Evolutionary conservation across 495 filamentous ascomycete species (phyloP).

Genomic region (Corynascus novoguineensis): DNA sequence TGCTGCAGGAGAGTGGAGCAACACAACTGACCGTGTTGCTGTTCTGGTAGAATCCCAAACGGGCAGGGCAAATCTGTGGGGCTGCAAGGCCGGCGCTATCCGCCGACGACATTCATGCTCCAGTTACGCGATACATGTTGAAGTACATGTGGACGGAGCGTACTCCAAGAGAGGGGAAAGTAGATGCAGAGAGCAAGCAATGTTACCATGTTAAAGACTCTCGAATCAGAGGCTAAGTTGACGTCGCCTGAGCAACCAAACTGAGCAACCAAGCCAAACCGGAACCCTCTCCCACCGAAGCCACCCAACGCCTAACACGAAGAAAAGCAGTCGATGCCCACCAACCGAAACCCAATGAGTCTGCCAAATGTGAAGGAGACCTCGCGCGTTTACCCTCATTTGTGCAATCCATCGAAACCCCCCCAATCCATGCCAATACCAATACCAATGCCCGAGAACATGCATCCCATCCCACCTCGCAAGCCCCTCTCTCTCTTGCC

Average conservation of each 20-base stretch:
- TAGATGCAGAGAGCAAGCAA: too few species aligned
- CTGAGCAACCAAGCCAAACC: neutral
- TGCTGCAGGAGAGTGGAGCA: neutral
- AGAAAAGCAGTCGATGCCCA: neutral
- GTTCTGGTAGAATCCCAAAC: too few species aligned
- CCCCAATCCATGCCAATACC: neutral
- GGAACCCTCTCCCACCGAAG: neutral
- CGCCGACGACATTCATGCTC: neutral
- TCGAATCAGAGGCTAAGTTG: too few species aligned
- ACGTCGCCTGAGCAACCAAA: neutral
- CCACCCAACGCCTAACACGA: neutral
- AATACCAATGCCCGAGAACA: neutral
- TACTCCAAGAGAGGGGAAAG: neutral
- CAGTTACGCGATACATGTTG: neutral
- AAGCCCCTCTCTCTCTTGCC: neutral
- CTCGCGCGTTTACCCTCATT: neutral
- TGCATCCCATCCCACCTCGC: neutral
- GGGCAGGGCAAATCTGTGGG: too few species aligned
- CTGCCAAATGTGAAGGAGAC: too few species aligned
- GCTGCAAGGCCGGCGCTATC: constrained; percentile 1
- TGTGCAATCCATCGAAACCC: neutral
- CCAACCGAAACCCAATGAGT: neutral
- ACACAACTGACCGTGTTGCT: neutral
- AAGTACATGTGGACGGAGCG: neutral
- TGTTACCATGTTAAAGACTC: too few species aligned